Conservation (phyloP, 176 grass and related monocot genomes). For the Luzula sylvatica region DNA sequence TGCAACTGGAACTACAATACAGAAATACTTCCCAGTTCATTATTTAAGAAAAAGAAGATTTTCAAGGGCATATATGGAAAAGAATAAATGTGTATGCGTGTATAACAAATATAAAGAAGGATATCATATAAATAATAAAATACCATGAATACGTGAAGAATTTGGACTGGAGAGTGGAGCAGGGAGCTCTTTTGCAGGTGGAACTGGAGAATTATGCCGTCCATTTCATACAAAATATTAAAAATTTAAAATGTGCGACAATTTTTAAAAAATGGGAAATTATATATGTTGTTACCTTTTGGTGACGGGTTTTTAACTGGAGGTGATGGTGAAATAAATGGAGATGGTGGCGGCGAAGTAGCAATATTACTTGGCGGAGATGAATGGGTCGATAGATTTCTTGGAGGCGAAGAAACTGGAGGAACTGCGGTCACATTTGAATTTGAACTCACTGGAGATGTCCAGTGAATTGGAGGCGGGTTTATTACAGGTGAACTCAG, state of each 20-base stretch:
- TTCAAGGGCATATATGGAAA: neutral
- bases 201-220: no score
- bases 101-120: neutral
- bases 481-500: slow-evolving; percentile 11
- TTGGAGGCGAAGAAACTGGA: slow-evolving; percentile 26
- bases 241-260: neutral
- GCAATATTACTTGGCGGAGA: slow-evolving; percentile 20
- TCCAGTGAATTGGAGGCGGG: no score
- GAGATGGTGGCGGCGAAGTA: neutral
- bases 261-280: neutral
- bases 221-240: slow-evolving; percentile 9
- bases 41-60: neutral
- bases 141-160: slow-evolving; percentile 26
- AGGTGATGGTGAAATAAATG: slow-evolving; percentile 17
- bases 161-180: slow-evolving; percentile 9
- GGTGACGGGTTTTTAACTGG: slow-evolving; percentile 8
- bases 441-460: no score
- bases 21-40: slow-evolving; percentile 15
- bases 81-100: neutral
- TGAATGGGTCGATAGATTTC: neutral
- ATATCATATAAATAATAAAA: neutral
- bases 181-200: slow-evolving; percentile 22
- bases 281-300: slow-evolving; percentile 21
- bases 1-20: slow-evolving; percentile 25
- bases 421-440: slow-evolving; percentile 1